A percentile compares a stretch with the other conserved stretches of the same genome.
These are phyloP conservation scores for Paracorniculantispora psalliotae DNA, from an alignment of 2,329 filamentous ascomycete genomes.

Conservation along the genomic window DNA sequence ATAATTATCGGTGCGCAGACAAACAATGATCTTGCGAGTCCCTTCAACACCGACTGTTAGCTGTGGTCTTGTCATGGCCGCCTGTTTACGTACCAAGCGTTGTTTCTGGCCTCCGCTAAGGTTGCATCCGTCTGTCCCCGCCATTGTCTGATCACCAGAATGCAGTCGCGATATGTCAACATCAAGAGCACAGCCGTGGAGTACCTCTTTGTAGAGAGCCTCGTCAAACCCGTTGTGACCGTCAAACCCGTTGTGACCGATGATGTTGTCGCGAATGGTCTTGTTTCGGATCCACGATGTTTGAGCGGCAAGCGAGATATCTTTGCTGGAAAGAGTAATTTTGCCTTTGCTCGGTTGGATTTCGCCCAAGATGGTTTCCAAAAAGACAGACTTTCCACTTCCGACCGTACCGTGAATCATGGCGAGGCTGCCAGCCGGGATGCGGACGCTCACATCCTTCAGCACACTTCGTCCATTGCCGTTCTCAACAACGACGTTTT, in stretches of 20 bases:
- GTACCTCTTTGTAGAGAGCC: background rate
- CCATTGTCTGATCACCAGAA: background rate
- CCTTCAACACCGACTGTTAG: conserved; percentile 18
- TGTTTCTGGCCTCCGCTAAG: conserved; percentile 41
- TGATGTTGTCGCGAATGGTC: background rate
- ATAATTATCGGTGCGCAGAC: conserved; percentile 33
- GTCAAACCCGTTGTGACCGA: background rate
- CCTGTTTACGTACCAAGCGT: conserved; percentile 28
- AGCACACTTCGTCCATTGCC: background rate
- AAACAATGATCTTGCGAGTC: conserved; percentile 43
- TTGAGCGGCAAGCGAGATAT: background rate
- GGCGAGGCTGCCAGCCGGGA: background rate
- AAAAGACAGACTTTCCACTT: background rate
- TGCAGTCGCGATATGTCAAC: background rate
- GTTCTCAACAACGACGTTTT: background rate
- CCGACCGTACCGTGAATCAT: background rate
- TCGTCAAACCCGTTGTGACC: background rate
- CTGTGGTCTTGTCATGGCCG: background rate
- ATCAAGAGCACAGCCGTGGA: background rate
- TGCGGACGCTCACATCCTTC: background rate
- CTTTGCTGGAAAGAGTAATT: background rate
- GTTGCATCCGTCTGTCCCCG: background rate
- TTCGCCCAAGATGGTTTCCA: background rate
- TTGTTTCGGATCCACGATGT: background rate
- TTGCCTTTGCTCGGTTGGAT: background rate